Conservation (phyloP, 2,329 filamentous ascomycete species). For the Penicillium paneum region DNA sequence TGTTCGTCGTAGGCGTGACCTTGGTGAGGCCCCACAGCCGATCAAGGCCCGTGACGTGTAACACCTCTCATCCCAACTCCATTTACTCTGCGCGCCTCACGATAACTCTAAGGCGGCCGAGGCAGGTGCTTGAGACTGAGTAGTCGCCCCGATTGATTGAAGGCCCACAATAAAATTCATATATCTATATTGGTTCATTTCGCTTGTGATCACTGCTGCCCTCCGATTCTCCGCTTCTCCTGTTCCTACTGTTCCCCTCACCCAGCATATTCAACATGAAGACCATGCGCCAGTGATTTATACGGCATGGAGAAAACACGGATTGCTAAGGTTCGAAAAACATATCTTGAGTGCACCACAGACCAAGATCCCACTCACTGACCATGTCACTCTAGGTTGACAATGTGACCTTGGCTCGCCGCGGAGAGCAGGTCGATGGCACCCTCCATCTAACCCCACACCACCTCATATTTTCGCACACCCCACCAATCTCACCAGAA, state of each 20-base stretch:
- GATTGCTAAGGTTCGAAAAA: conserved; percentile 40
- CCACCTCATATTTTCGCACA: conserved; percentile 63
- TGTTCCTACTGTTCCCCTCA: conserved; percentile 3
- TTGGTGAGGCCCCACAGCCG: conserved; percentile 4
- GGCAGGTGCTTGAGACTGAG: background rate
- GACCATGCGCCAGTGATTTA: conserved; percentile 31
- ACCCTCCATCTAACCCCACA: conserved; percentile 62
- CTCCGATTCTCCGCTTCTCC: background rate
- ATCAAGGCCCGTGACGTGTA: conserved; percentile 11
- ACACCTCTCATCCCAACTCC: conserved; percentile 6
- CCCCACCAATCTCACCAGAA: conserved; percentile 43
- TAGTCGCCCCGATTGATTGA: background rate
- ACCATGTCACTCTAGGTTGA: conserved; percentile 40
- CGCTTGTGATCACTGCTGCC: background rate
- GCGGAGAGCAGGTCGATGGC: conserved; percentile 56
- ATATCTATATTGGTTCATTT: background rate
- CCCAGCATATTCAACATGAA: conserved; percentile 28
- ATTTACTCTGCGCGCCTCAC: conserved; percentile 2
- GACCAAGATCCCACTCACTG: background rate
- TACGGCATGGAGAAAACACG: conserved; percentile 46
- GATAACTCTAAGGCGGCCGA: background rate
- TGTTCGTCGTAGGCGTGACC: conserved; percentile 1
- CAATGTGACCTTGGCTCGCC: conserved; percentile 58
- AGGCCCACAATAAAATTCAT: background rate
- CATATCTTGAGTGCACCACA: background rate